A percentile compares a stretch with the other conserved stretches of the same genome.
These are phyloP conservation scores for Beauveria sp. DNA, from an alignment of 2,329 filamentous ascomycete genomes.

Conservation along the genomic window DNA sequence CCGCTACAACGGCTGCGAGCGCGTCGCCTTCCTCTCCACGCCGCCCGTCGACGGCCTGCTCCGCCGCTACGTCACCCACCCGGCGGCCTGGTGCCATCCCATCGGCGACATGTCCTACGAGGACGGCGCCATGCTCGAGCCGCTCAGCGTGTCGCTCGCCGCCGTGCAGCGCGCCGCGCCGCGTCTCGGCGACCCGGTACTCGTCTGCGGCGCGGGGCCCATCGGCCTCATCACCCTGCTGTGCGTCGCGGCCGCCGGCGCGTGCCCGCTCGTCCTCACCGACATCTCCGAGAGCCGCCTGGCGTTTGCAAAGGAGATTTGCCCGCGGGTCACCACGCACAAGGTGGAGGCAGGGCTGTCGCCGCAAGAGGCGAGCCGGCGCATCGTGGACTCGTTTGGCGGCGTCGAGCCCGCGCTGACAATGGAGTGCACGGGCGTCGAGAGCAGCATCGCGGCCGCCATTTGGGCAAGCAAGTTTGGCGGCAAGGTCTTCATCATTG, in stretches of 20 bases:
- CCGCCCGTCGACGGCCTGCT: conserved; percentile 83
- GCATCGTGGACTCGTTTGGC: conserved; percentile 59
- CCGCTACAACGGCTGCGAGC: conserved; percentile 90
- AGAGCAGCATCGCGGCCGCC: conserved; percentile 76
- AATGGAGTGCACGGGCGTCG: conserved; percentile 91
- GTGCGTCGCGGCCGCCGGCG: conserved; percentile 78
- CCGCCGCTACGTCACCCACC: conserved; percentile 90
- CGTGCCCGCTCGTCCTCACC: conserved; percentile 85
- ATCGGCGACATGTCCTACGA: conserved; percentile 89
- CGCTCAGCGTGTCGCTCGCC: conserved; percentile 80
- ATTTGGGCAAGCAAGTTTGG: conserved; percentile 92
- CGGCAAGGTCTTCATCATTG: conserved; percentile 94
- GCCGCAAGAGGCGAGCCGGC: conserved; percentile 61
- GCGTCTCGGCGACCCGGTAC: conserved; percentile 73
- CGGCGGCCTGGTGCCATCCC: conserved; percentile 92
- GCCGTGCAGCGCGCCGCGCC: conserved; percentile 78
- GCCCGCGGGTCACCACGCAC: conserved; percentile 72
- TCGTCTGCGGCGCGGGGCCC: conserved; percentile 88
- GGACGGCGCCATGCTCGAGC: conserved; percentile 84
- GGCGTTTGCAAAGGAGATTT: conserved; percentile 75
- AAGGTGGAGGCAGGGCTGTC: conserved; percentile 56
- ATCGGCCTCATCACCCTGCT: conserved; percentile 87
- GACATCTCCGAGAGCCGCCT: conserved; percentile 87
- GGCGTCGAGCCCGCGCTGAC: conserved; percentile 74
- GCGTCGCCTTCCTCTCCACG: conserved; percentile 80